Evolutionary conservation across 2,329 filamentous ascomycete species (phyloP), one percentile per base, ranked within the genome.

Genomic region (Penicillium sp.): DNA sequence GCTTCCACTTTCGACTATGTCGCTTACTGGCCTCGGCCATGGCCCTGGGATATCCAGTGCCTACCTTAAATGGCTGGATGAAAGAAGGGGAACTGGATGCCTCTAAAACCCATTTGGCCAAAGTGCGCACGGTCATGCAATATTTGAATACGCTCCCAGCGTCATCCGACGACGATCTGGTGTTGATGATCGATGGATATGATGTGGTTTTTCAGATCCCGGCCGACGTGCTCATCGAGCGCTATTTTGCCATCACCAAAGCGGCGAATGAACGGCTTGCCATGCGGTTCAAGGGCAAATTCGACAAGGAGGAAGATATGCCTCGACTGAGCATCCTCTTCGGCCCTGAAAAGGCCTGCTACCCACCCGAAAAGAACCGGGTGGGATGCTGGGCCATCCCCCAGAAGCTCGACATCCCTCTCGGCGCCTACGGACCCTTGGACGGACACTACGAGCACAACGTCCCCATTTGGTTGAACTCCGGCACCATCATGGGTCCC

Each of bases 21-120:
- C 47, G 52, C 18, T 47, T 49, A 0, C 38, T 54, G 18, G 49
- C 49, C 13, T 51, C 49, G 3, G 47, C 49, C 3, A 47, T 32
- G 5, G 44, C 48, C 18, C 39, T 54, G 35, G 52, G 52, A 6
- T 54, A 54, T 18, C 49, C 52, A 1, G 43, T 46, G 11, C 44
- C 52, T 1, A 49, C 51, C 18, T 46, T 54, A n/a, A 54, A 52
- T 33, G 52, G 52, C 26, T 54, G 52, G 52, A 50, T 41, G 24
- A 47, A 54, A 25, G 39, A 51, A 28, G 52, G 49, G 2, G 52
- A 50, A 4, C 18, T 54, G 39, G 52, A 54, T 43, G 52, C 52
- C 1, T 46, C 46, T 3, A 47, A 49, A 26, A 51, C 49, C 9
- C 52, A 54, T 38, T 29, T 54, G 4, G 52, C 52, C 11, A 54